Evolutionary conservation across 768 basidiomycete species (phyloP).

Genomic region (Termitomyces heimii): DNA sequence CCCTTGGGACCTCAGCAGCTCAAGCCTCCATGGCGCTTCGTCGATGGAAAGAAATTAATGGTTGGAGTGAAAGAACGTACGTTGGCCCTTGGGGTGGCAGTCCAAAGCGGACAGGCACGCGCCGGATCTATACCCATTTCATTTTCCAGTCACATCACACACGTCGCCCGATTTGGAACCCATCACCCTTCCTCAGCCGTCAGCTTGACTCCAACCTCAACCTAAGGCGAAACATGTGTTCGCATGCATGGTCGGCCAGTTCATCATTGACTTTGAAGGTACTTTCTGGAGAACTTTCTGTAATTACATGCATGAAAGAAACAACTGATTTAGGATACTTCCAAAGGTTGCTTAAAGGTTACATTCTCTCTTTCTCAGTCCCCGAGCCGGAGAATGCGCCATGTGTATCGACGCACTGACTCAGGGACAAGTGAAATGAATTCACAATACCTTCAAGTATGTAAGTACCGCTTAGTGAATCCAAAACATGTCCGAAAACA

Average conservation of each 20-base stretch:
- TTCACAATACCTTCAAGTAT: neutral
- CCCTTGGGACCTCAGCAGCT: conserved; percentile 67
- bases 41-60: conserved; percentile 10
- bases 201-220: neutral
- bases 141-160: neutral
- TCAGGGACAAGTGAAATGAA: neutral
- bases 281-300: neutral
- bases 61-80: neutral
- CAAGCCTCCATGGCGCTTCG: conserved; percentile 58
- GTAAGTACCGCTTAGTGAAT: too few relatives aligned
- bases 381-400: neutral
- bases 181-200: neutral
- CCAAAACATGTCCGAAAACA: neutral
- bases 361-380: neutral
- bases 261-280: neutral
- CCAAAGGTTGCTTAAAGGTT: neutral
- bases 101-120: conserved; percentile 1
- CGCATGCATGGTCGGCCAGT: neutral
- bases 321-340: neutral
- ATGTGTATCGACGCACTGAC: neutral
- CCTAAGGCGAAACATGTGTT: neutral
- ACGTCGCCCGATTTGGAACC: neutral
- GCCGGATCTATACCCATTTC: neutral
- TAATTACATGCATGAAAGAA: neutral
- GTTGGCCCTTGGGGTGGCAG: neutral